These are phyloP conservation scores for Dioszegia aurantiaca DNA, from an alignment of 768 basidiomycete species.

Conservation along the genomic window DNA sequence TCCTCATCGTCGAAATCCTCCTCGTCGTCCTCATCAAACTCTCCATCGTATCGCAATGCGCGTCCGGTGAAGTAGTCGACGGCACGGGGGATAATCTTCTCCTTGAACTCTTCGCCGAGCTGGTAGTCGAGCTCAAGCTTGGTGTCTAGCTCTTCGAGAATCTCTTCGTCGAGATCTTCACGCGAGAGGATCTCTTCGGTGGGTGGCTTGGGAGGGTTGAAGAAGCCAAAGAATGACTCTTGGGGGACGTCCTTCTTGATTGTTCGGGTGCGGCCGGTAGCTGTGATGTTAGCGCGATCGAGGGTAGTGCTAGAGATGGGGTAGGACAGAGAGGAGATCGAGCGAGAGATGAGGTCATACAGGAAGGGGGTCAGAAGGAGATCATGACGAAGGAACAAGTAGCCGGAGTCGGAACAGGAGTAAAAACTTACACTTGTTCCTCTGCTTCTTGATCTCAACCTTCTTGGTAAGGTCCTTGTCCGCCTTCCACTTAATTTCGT, in stretches of 20 bases:
- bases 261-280: conserved; percentile 57
- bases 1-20: conserved; percentile 44
- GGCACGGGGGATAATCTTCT: conserved; percentile 94
- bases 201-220: conserved; percentile 75
- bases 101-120: conserved; percentile 96
- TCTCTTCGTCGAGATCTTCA: conserved; percentile 71
- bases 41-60: conserved; percentile 72
- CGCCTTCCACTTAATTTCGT: conserved; percentile 93
- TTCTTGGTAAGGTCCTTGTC: conserved; percentile 97
- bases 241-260: conserved; percentile 76
- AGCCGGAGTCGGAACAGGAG: not conserved
- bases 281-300: conserved; percentile 30
- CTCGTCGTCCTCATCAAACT: conserved; percentile 46
- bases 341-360: too few relatives aligned
- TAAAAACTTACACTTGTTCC: conserved; percentile 84
- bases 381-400: not conserved
- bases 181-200: conserved; percentile 65
- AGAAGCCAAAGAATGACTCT: conserved; percentile 99
- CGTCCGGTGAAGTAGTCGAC: conserved; percentile 98
- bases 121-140: conserved; percentile 96
- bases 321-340: not conserved
- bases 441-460: conserved; percentile 97
- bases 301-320: not conserved
- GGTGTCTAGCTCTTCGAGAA: conserved; percentile 85
- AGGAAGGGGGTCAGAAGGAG: too few relatives aligned